These are phyloP conservation scores for Trametes pubescens DNA, from an alignment of 1,284 basidiomycete genomes.

Conservation along the genomic window DNA sequence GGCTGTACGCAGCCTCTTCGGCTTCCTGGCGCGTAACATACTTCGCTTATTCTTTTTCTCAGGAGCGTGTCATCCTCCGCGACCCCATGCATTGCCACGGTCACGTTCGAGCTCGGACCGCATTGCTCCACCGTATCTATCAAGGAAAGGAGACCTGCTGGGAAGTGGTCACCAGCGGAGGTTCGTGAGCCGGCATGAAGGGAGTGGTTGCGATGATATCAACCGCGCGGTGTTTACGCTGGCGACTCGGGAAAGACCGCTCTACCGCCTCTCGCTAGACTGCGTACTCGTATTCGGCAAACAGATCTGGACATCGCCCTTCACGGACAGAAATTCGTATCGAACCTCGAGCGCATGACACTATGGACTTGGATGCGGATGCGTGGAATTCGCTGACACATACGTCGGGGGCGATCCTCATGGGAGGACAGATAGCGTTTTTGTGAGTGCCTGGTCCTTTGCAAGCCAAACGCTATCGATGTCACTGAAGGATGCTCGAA, in stretches of 20 bases:
- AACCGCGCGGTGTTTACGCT: neutral
- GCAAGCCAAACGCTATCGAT: neutral
- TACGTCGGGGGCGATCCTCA: conserved; percentile 16
- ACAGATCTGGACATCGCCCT: neutral
- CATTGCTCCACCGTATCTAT: neutral
- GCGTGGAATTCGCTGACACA: neutral
- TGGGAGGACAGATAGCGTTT: conserved; percentile 20
- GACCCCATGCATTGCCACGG: neutral
- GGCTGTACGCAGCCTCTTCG: neutral
- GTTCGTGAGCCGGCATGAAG: neutral
- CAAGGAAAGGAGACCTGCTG: neutral
- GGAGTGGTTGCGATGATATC: neutral
- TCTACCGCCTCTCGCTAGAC: neutral
- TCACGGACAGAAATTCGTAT: neutral
- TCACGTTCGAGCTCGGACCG: neutral
- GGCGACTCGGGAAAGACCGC: neutral
- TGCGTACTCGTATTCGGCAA: neutral
- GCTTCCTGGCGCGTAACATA: neutral
- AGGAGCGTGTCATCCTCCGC: neutral
- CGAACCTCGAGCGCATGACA: neutral
- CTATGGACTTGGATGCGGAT: neutral
- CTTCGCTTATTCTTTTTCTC: neutral
- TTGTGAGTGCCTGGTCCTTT: conserved; percentile 15
- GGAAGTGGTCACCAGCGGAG: neutral
- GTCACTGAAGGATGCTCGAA: neutral